A percentile compares a stretch with the other conserved stretches of the same genome.
Evolutionary conservation across 768 basidiomycete genomes (phyloP).

Genomic region (Rhizopogon vulgaris): DNA sequence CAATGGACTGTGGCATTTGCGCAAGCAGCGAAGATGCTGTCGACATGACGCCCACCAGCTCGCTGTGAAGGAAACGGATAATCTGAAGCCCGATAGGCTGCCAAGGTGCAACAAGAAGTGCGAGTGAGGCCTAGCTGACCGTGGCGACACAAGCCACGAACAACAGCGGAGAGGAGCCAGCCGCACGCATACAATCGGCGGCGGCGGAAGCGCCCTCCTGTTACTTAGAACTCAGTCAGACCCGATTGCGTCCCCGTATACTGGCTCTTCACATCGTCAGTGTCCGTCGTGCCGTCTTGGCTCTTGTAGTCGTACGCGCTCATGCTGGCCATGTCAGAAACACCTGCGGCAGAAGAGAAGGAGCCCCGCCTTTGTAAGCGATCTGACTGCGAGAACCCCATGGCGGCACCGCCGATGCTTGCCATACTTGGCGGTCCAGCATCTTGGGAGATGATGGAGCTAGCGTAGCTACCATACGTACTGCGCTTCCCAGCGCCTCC

Average conservation of each 20-base stretch:
- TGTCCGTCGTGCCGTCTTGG: slow-evolving; percentile 73
- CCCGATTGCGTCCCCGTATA: slow-evolving; percentile 83
- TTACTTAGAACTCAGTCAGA: slow-evolving; percentile 70
- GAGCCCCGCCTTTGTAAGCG: slow-evolving; percentile 73
- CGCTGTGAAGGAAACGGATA: neutral
- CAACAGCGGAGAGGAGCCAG: neutral
- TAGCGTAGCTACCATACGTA: slow-evolving; percentile 75
- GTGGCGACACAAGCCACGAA: neutral
- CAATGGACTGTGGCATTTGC: neutral
- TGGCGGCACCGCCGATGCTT: slow-evolving; percentile 54
- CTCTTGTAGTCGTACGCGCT: slow-evolving; percentile 83
- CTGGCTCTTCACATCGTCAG: slow-evolving; percentile 86
- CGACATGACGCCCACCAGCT: neutral
- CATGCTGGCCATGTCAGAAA: slow-evolving; percentile 73
- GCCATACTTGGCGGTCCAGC: slow-evolving; percentile 53
- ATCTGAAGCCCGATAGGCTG: slow-evolving; percentile 2
- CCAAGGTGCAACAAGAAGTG: slow-evolving; percentile 12
- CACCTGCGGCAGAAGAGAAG: slow-evolving; percentile 69
- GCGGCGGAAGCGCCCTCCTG: neutral
- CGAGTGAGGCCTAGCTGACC: slow-evolving; percentile 3
- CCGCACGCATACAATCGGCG: neutral
- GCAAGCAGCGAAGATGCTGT: neutral
- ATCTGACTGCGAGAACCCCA: slow-evolving; percentile 90
- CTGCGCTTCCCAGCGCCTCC: slow-evolving; percentile 67
- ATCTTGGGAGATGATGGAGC: slow-evolving; percentile 91